Evolutionary conservation across 345 rosid genomes (phyloP), one percentile per base, ranked within the genome.

Genomic region (Populus davidiana): DNA sequence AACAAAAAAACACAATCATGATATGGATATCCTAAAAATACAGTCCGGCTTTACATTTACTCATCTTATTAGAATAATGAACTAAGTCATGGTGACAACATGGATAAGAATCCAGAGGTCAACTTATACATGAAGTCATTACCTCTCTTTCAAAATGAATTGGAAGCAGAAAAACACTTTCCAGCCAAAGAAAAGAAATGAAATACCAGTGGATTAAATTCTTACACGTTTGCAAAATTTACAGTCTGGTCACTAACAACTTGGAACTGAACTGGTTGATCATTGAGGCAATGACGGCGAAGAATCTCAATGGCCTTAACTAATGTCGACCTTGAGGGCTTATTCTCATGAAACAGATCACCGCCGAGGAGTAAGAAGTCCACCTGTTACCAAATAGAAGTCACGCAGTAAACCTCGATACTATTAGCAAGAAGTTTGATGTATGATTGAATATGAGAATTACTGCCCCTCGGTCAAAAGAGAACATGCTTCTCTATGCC

Each of bases 341-440:
- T 96, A 79, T 96, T 93, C 90, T 96, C 99, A 81, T 96, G 99
- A 83, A 93, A 96, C 82, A 96, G 98, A 83, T 96, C 99, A 36
- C 99, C 99, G 70, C 98, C 99, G 4, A 96, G 91, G 63, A 96
- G 96, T 70, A 96, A 67, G 78, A 96, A 90, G 83, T 93, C 99
- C 80, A 93, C 99, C 99, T 95, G 83, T 79, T 61, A 81, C 61
- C 73, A 83, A 43, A 80, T 35, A 68, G 31, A 64, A 70, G n/a
- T 62, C 33, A 70, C 75, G 70, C n/a, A 47, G 31, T n/a, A 72
- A 8, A 67, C n/a, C 47, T 50, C 10, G 54, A 27, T 12, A 20
- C 18, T 47, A 47, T 44, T 3, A 3, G 13, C 31, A 63, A 25
- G 9, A 25, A 11, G 33, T 63, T 29, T 63, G 67, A 29, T 47